Base-by-base conservation (phyloP, 2,329 filamentous ascomycete species). In the Microsporum canis region DNA sequence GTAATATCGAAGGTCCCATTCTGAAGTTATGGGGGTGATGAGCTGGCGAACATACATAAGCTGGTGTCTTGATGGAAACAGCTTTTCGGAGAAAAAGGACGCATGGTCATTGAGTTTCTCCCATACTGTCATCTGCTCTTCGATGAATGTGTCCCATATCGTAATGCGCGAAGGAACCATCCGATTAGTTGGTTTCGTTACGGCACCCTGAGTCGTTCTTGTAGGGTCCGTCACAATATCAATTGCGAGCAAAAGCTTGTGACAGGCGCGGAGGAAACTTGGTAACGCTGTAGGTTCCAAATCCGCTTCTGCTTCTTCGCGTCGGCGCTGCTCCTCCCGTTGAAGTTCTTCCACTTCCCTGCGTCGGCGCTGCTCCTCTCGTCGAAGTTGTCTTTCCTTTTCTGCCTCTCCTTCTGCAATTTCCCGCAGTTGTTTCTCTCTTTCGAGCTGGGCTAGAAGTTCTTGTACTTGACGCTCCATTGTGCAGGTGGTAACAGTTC, bases 21-120 rank as follows among this genome's bases (percentile, higher is more conserved):
- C 71, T 45, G 71, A 73, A 41, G 69, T 71, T 51, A 77, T 72
- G 1, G 70, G 72, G 0, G 38, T 41, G 43, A 75, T 68, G 17
- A 31, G n/a, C 23, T 58, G 51, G 38, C 33, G 38, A 29, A 65
- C 38, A 62, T 63, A 63, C 5, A 63, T 61, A 23, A 63, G 41
- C 47, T 64, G 62, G 34, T 63, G 56, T 39, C 47, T n/a, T 23
- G 59, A 61, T n/a, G 63, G 29, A 55, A 65, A 65, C 6, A 61
- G 57, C 17, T 45, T 57, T 47, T 39, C 17, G 4, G 58, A 53
- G 17, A 60, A 10, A 58, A 65, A 64, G 6, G 56, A 60, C 7
- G 59, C 38, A 47, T 63, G 5, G 43, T 39, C 14, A 57, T 60
- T 29, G 27, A 65, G 33, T n/a, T 12, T 57, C 12, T 60, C 10